Evolutionary conservation across 371 early-diverging fungal genomes (phyloP).

Genomic region (Mucor mucedo): DNA sequence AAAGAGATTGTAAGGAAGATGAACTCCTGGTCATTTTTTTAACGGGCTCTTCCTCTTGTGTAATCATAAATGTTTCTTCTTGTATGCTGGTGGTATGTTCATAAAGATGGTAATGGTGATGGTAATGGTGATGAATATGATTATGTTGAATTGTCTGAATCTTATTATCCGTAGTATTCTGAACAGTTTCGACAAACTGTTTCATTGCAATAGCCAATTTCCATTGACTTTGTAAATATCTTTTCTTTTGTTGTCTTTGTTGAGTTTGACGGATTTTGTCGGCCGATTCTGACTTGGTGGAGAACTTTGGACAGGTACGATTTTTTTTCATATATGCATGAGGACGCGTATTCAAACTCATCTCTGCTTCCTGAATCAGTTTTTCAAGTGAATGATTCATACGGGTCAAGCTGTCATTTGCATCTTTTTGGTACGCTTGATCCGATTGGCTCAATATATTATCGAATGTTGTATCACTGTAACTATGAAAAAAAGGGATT

Average conservation of each 20-base stretch:
- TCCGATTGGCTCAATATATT: conserved; percentile 10
- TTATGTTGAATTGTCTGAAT: conserved; percentile 10
- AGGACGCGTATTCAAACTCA: conserved; percentile 16
- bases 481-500: conserved; percentile 1
- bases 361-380: conserved; percentile 27
- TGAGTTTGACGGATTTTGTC: neutral
- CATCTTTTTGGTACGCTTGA: conserved; percentile 9
- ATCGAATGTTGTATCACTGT: conserved; percentile 2
- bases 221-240: conserved; percentile 27
- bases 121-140: conserved; percentile 13
- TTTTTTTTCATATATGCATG: neutral
- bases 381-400: conserved; percentile 28
- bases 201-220: conserved; percentile 17
- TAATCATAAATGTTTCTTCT: conserved; percentile 1
- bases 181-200: conserved; percentile 21
- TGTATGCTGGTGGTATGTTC: neutral
- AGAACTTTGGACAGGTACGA: neutral
- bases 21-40: conserved; percentile 2
- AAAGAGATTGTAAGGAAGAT: conserved; percentile 11
- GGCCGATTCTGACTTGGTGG: conserved; percentile 69
- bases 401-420: conserved; percentile 24
- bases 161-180: conserved; percentile 1
- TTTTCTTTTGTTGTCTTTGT: conserved; percentile 15
- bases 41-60: neutral
- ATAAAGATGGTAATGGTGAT: conserved; percentile 9